Base-by-base conservation (phyloP, 2,329 filamentous ascomycete species). In the Zarea fungicola region DNA sequence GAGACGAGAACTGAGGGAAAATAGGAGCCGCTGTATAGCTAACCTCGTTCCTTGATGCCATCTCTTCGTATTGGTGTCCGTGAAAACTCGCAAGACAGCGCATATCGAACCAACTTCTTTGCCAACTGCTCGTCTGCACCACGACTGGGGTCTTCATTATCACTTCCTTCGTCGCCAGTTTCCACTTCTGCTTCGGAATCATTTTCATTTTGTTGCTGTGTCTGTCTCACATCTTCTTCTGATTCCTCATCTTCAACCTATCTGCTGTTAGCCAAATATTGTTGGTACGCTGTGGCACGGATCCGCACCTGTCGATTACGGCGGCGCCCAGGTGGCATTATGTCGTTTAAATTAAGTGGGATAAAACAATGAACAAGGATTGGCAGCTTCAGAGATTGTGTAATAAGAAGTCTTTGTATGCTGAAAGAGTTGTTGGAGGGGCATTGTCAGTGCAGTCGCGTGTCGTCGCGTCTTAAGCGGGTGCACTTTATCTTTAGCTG, bases 51-150 rank as follows among this genome's bases (percentile, higher is more conserved):
- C 51, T 75, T 75, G 39, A 87, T 82, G 26, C 79, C 82, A 19
- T 81, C 75, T 55, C 83, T 70, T 45, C 74, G 73, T 39, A 87
- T 84, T 1, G 76, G 71, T 32, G 74, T 73, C 45, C 83, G 72
- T 9, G 81, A 77, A 53, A 76, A 84, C 59, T 87, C 83, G 64
- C 82, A 85, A 5, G 82, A 79, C 21, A 87, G 63, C 4, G 80
- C 81, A 56, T 85, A 84, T 46, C 83, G 76, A n/a, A 86, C 75
- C n/a, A 87, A 65, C 59, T 83, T 84, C 65, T 83, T 84, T 29
- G 80, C 75, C 28, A 83, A 64, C 55, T 80, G 76, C 4, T 74
- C 68, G 29, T 76, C 72, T 32, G 66, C 70, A 26, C 61, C 69
- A n/a, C 63, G 65, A 18, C 61, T 65, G n/a, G 60, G 58, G 11